Conservation (phyloP, 2,329 filamentous ascomycete species). For the Alternaria sp. region DNA sequence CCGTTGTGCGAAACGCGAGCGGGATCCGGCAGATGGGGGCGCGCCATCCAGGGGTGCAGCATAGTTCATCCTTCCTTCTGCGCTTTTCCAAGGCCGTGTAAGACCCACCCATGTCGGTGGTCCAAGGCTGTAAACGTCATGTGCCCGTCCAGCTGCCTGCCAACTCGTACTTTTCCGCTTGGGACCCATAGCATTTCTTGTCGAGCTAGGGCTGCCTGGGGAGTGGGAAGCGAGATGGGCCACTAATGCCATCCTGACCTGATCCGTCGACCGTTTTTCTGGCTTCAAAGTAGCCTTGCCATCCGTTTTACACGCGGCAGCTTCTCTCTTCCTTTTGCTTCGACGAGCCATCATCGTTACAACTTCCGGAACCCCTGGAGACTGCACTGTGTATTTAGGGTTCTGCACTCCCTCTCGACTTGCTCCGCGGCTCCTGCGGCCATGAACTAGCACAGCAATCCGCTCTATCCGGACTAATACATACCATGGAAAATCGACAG, state of each 20-base stretch:
- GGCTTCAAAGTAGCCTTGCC: constrained; percentile 27
- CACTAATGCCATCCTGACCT: constrained; percentile 38
- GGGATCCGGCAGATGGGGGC: constrained; percentile 29
- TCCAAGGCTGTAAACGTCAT: constrained; percentile 46
- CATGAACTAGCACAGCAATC: constrained; percentile 33
- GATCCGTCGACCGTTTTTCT: constrained; percentile 36
- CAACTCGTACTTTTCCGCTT: constrained; percentile 26
- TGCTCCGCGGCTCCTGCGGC: constrained; percentile 24
- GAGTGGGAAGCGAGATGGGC: constrained; percentile 31
- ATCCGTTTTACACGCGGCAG: constrained; percentile 18
- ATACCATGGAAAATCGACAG: constrained; percentile 39
- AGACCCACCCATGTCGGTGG: constrained; percentile 32
- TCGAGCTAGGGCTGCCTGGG: constrained; percentile 15
- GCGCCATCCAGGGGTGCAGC: constrained; percentile 30
- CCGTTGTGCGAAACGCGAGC: constrained; percentile 26
- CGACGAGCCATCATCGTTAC: constrained; percentile 2
- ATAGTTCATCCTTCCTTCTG: constrained; percentile 29
- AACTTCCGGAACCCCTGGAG: background rate
- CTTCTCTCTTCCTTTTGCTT: constrained; percentile 13
- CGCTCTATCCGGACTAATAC: constrained; percentile 25
- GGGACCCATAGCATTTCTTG: constrained; percentile 38
- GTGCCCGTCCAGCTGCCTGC: constrained; percentile 31
- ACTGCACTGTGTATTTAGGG: constrained; percentile 5
- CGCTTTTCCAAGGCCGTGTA: constrained; percentile 35
- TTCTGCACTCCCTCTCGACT: constrained; percentile 11